Evolutionary conservation across 208 protist genomes (phyloP), one percentile per base, ranked within the genome.

Genomic region (Acanthamoeba healyi): DNA sequence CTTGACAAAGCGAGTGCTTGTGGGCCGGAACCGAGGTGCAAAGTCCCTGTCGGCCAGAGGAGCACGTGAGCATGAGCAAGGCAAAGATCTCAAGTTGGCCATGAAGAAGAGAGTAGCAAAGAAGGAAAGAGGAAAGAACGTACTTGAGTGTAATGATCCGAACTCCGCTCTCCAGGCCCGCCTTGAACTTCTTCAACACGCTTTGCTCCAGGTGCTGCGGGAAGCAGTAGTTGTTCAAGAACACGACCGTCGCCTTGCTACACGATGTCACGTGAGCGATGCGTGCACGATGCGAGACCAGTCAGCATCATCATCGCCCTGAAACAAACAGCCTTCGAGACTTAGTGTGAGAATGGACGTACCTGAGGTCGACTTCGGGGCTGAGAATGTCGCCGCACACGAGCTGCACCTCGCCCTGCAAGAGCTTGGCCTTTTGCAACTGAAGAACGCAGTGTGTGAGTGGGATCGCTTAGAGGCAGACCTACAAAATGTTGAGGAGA

Each of bases 191-290:
- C 46, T 87, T 51, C 17, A 87, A 32, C 29, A 87, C 79, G 44
- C 29, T 38, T 40, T 87, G 79, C 34, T 87, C 79, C 42, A 87
- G 79, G 14, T 87, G 46, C 79, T 87, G 46, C 10, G 79, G 79
- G 10, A 87, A 87, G 49, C 79, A 87, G 34, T 63, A 87, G 44
- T 87, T 87, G 79, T 87, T 87, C 46, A 87, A 40, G 79, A 87
- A 87, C n/a, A 87, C 79, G 29, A 87, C 79, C 5, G 79, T 87
- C 29, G 79, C 67, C 36, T 79, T 79, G 67, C 67, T 79, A 19
- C 67, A 79, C 15, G n/a, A 46, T n/a, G n/a, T n/a, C n/a, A n/a
- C n/a, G n/a, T n/a, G n/a, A n/a, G n/a, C n/a, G n/a, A n/a, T n/a
- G n/a, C n/a, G n/a, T n/a, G n/a, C n/a, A n/a, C n/a, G n/a, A n/a